Percentiles rank a stretch among this genome's conserved stretches.
phyloP scores from a whole-genome alignment of 805 yeast genomes.

The Metschnikowia henanensis region DNA sequence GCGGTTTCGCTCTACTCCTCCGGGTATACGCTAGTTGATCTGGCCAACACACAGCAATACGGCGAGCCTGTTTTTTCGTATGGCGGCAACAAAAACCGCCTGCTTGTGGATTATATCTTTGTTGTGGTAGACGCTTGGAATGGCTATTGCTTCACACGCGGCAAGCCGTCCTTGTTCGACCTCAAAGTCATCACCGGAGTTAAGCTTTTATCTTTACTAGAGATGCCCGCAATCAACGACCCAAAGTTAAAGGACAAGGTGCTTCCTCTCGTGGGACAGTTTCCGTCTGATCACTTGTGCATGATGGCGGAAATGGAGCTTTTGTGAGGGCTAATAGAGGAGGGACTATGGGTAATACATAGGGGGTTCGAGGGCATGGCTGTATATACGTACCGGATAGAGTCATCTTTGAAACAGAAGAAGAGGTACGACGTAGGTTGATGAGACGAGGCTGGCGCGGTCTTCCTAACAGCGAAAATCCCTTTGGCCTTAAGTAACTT shows the following conservation, averaged over 20 bases:
- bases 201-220: constrained; percentile 4
- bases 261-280: constrained; percentile 5
- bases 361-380: too few relatives aligned
- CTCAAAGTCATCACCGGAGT: neutral
- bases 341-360: too few relatives aligned
- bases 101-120: constrained; percentile 7
- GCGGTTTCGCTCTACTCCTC: constrained; percentile 3
- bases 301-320: constrained; percentile 11
- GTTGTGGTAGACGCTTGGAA: constrained; percentile 8
- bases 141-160: neutral
- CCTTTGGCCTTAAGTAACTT: too few relatives aligned
- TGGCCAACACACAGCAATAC: neutral
- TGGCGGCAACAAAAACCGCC: constrained; percentile 1
- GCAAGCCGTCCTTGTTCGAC: neutral
- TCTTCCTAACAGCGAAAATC: too few relatives aligned
- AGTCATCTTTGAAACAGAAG: too few relatives aligned
- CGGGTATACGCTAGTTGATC: constrained; percentile 4
- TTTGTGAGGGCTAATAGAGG: neutral
- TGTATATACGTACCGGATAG: too few relatives aligned
- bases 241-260: constrained; percentile 1
- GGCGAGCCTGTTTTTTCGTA: constrained; percentile 6
- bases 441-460: too few relatives aligned
- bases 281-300: constrained; percentile 9
- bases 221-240: constrained; percentile 3
- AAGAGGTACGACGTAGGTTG: too few relatives aligned